Base-by-base conservation (phyloP, 768 basidiomycete species). In the Amanita muscaria region DNA sequence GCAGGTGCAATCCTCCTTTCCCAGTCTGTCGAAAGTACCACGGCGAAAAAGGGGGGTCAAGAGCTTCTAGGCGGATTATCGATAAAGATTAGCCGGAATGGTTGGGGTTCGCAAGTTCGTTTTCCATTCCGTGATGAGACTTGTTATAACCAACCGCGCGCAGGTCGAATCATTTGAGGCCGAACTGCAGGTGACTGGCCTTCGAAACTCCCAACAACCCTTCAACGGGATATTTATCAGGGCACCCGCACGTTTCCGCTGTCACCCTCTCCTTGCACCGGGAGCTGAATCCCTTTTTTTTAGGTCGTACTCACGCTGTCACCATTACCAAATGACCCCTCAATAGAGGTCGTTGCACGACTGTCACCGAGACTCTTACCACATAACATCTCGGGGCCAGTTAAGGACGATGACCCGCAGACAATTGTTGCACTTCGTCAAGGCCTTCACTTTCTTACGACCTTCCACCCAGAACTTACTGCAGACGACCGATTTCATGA, bases 401-500 rank as follows among this genome's bases (percentile, higher is more conserved):
- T 67, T n/a, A 69, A 73, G 46, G 67, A 66, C 2, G 59, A 64
- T 42, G 81, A 83, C 51, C 73, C 76, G 6, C 73, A 71, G 55
- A 80, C 73, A 9, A 79, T 88, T 50, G 92, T 97, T 39, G 91
- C 91, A 14, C 63, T 92, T 14, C 77, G 82, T 3, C 88, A 96
- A 57, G 93, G 93, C 21, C 70, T 67, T 21, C 82, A 90, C 58
- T 68, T 98, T 49, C 72, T 92, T 22, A 91, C 92, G 3, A 88
- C 83, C 0, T 97, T 96, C 66, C 94, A 98, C 57, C 94, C 93
- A 0, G 94, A 98, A 61, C 68, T 98, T 35, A 92, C 88, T 18
- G 70, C 73, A 46, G 94, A 98, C 56, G 64, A 76, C 47, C 78
- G 93, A 30, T 88, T 97, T 56, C 93, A 96, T 60, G 86, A 94